phyloP scores from a whole-genome alignment of 2,329 filamentous ascomycete genomes.

The Fusarium concolor region DNA sequence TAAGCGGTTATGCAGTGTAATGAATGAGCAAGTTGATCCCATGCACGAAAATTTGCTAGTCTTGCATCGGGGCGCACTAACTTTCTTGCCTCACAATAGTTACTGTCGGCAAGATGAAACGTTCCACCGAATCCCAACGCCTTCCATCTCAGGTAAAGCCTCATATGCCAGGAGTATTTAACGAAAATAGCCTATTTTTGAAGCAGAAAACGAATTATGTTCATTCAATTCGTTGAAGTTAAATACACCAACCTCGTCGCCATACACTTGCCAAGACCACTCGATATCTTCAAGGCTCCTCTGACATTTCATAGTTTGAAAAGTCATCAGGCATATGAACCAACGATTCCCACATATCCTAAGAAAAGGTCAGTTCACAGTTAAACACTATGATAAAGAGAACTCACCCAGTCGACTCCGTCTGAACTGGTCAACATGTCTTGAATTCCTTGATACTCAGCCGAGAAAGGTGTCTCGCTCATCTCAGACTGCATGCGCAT shows the following conservation, averaged over 20 bases:
- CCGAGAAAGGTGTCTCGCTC: neutral
- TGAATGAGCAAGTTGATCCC: too few relatives aligned
- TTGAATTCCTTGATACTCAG: slow-evolving; percentile 23
- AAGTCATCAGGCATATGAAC: slow-evolving; percentile 28
- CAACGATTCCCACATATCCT: slow-evolving; percentile 33
- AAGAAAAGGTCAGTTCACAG: neutral
- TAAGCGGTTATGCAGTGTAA: too few relatives aligned
- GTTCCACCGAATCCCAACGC: too few relatives aligned
- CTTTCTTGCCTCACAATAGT: too few relatives aligned
- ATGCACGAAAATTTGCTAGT: too few relatives aligned
- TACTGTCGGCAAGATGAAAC: too few relatives aligned
- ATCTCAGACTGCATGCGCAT: neutral
- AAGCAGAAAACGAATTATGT: too few relatives aligned
- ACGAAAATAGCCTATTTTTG: too few relatives aligned
- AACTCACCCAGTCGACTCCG: slow-evolving; percentile 35
- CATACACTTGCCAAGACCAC: neutral
- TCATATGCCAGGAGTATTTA: too few relatives aligned
- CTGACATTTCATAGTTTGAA: slow-evolving; percentile 13
- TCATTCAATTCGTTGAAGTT: neutral
- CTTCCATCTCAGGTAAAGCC: too few relatives aligned
- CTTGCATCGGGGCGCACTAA: too few relatives aligned
- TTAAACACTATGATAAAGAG: rapidly evolving
- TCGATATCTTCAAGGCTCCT: neutral
- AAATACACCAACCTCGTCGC: neutral
- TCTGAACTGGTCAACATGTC: slow-evolving; percentile 30